These are phyloP conservation scores for Cryptococcus sp. DNA, from an alignment of 1,284 basidiomycete species.

Conservation along the genomic window DNA sequence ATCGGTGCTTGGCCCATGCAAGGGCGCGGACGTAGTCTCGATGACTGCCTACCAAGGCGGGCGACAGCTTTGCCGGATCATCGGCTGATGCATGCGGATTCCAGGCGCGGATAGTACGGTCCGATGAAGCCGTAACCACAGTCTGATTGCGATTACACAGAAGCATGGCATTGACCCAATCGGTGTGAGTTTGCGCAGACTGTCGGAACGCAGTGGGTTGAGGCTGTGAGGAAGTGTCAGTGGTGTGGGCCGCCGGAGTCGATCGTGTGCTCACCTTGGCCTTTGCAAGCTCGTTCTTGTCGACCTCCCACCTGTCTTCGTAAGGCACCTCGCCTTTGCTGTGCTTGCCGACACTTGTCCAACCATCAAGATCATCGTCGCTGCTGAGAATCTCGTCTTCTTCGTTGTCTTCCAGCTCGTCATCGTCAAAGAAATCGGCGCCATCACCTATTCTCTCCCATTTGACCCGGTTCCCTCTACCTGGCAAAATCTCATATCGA, in stretches of 20 bases:
- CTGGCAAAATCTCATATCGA: constrained; percentile 49
- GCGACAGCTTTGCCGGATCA: constrained; percentile 59
- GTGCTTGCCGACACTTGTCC: constrained; percentile 22
- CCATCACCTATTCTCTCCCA: constrained; percentile 50
- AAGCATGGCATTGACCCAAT: constrained; percentile 96
- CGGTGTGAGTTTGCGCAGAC: constrained; percentile 79
- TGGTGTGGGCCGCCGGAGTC: neutral
- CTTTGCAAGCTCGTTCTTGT: constrained; percentile 49
- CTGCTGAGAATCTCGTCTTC: constrained; percentile 58
- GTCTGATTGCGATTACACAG: constrained; percentile 93
- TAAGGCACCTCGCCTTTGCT: constrained; percentile 58
- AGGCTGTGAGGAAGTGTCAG: constrained; percentile 5
- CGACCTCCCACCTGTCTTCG: constrained; percentile 78
- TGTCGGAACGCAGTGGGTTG: constrained; percentile 66
- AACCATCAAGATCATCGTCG: constrained; percentile 55
- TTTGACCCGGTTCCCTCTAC: constrained; percentile 33
- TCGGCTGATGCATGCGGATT: constrained; percentile 66
- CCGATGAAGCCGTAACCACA: constrained; percentile 91
- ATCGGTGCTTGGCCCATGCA: constrained; percentile 72
- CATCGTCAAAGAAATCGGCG: constrained; percentile 66
- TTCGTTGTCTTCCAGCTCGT: constrained; percentile 60
- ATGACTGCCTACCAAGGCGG: constrained; percentile 78
- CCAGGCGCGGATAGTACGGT: constrained; percentile 94
- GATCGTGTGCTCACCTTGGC: constrained; percentile 19
- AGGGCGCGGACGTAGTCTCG: constrained; percentile 89